Conservation (phyloP, 768 basidiomycete genomes). For the Tulasnella sp. region DNA sequence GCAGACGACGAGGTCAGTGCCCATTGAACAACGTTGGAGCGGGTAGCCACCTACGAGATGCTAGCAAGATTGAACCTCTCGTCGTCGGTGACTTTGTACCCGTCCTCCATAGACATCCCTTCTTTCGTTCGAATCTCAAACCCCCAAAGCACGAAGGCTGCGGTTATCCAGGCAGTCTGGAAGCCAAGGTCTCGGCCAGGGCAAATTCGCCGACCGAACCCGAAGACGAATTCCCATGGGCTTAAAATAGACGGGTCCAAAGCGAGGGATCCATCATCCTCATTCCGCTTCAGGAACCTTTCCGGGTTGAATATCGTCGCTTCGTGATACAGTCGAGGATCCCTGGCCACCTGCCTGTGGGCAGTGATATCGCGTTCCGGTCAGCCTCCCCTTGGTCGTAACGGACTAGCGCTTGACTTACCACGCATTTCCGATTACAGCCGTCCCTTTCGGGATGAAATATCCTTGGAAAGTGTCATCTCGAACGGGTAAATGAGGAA, state of each 20-base stretch:
- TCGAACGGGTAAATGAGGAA: not conserved
- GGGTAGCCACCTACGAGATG: not conserved
- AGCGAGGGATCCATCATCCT: not conserved
- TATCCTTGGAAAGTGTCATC: slow-evolving; percentile 20
- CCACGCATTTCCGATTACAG: slow-evolving; percentile 26
- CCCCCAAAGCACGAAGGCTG: not conserved
- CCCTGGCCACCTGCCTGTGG: not conserved
- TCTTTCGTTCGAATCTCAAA: not conserved
- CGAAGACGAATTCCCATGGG: not conserved
- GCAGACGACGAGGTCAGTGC: too few species aligned
- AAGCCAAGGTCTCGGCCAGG: slow-evolving; percentile 4
- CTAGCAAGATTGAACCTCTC: not conserved
- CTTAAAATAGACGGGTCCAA: not conserved
- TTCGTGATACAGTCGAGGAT: not conserved
- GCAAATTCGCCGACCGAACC: slow-evolving; percentile 7
- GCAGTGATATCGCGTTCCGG: too few species aligned
- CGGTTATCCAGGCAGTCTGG: not conserved
- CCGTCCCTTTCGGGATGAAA: slow-evolving; percentile 20
- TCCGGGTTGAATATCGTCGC: not conserved
- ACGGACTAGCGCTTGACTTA: not conserved
- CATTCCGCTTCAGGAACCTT: not conserved
- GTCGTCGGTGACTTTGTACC: not conserved
- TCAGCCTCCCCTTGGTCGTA: too few species aligned
- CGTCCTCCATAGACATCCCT: not conserved
- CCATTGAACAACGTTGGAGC: too few species aligned